phyloP scores from a whole-genome alignment of 371 early-diverging fungal genomes.

The Blastocladiella emersonii region DNA sequence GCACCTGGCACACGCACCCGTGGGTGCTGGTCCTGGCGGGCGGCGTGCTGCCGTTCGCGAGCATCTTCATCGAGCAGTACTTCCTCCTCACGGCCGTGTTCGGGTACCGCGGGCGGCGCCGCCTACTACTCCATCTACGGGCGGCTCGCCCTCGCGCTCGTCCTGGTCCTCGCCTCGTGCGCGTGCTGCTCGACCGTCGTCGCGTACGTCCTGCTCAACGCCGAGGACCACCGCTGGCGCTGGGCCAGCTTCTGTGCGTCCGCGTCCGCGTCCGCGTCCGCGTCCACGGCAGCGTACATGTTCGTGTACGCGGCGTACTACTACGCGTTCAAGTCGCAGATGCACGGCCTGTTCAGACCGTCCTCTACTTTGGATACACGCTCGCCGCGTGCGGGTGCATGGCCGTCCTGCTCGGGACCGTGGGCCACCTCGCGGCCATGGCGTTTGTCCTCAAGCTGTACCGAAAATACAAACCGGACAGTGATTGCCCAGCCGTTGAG shows the following conservation, averaged over 20 bases:
- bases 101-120: background rate
- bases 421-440: conserved; percentile 47
- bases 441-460: conserved; percentile 57
- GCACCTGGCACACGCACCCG: conserved; percentile 55
- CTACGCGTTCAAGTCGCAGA: conserved; percentile 55
- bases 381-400: conserved; percentile 47
- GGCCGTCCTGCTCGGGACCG: conserved; percentile 49
- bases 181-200: conserved; percentile 64
- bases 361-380: conserved; percentile 70
- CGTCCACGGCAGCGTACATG: conserved; percentile 61
- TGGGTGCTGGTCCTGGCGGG: conserved; percentile 42
- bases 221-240: conserved; percentile 79
- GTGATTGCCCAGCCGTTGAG: no score
- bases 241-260: no score
- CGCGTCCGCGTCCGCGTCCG: no score
- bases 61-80: conserved; percentile 76
- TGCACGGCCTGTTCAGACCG: conserved; percentile 69
- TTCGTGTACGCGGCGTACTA: conserved; percentile 68
- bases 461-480: no score
- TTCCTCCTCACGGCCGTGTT: conserved; percentile 73
- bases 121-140: conserved; percentile 76
- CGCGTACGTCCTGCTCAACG: conserved; percentile 63
- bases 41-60: conserved; percentile 68
- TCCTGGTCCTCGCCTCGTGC: conserved; percentile 52
- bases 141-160: conserved; percentile 57